Evolutionary conservation across 768 basidiomycete species (phyloP).

Genomic region (Russula foetens): DNA sequence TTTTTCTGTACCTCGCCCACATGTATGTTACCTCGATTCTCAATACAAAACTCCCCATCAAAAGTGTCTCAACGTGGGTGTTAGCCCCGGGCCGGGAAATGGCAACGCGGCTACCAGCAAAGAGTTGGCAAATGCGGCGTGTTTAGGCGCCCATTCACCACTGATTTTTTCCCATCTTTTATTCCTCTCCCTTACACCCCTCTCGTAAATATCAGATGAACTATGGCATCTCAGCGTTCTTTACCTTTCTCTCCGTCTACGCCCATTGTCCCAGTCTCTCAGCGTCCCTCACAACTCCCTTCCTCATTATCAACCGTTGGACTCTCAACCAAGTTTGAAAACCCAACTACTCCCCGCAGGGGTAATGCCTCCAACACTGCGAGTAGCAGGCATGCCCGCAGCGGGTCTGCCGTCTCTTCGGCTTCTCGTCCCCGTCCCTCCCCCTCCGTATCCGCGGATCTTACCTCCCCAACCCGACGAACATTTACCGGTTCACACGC

Average conservation of each 20-base stretch:
- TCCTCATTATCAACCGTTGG: conserved; percentile 18
- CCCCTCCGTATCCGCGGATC: conserved; percentile 6
- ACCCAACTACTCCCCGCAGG: not conserved
- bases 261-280: conserved; percentile 9
- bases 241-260: conserved; percentile 21
- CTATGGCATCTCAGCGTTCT: conserved; percentile 20
- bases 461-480: conserved; percentile 11
- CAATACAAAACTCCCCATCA: no score
- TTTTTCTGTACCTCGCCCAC: not conserved
- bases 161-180: not conserved
- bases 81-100: not conserved
- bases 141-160: no score
- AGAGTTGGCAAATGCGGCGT: no score
- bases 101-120: not conserved
- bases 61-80: not conserved
- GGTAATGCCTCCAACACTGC: not conserved
- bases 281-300: conserved; percentile 20
- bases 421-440: conserved; percentile 11
- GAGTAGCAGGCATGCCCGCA: conserved; percentile 6
- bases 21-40: no score
- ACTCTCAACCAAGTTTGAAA: conserved; percentile 18
- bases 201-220: not conserved
- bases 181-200: not conserved
- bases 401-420: conserved; percentile 12
- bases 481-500: conserved; percentile 35